These are phyloP conservation scores for Gaeumannomyces sp. DNA, from an alignment of 2,329 filamentous ascomycete genomes.

Conservation along the genomic window DNA sequence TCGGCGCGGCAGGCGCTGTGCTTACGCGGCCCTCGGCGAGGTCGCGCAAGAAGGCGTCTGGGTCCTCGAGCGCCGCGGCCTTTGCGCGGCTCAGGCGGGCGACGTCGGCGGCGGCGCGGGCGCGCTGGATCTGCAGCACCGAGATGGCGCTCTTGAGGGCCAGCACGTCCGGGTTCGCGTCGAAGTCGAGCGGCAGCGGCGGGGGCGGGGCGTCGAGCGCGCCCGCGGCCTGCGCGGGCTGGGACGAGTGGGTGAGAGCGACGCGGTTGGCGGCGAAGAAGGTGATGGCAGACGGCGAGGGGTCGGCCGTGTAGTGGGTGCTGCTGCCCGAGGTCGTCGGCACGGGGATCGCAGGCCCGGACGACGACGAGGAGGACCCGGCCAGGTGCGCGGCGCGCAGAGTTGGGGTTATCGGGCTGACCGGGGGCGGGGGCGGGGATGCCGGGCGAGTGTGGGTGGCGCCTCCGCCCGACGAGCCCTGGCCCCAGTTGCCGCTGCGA, in stretches of 20 bases:
- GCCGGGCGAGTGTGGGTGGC: not conserved
- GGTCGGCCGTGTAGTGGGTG: slow-evolving; percentile 12
- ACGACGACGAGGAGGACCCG: too few species aligned
- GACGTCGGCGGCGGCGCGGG: slow-evolving; percentile 71
- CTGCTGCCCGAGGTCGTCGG: slow-evolving; percentile 8
- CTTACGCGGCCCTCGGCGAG: slow-evolving; percentile 56
- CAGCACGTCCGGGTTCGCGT: slow-evolving; percentile 75
- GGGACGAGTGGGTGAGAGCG: slow-evolving; percentile 30
- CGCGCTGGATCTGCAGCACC: slow-evolving; percentile 78
- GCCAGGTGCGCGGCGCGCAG: slow-evolving; percentile 8
- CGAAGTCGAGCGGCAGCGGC: slow-evolving; percentile 49
- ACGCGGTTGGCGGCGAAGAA: slow-evolving; percentile 28
- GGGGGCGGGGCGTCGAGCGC: slow-evolving; percentile 34
- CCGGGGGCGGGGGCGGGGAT: slow-evolving; percentile 9
- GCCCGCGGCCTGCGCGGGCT: slow-evolving; percentile 36
- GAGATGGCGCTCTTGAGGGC: slow-evolving; percentile 81
- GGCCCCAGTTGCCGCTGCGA: not conserved
- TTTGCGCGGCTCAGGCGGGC: slow-evolving; percentile 63
- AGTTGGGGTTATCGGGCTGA: slow-evolving; percentile 10
- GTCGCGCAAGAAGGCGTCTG: slow-evolving; percentile 65
- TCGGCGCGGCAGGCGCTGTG: slow-evolving; percentile 20
- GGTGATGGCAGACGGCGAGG: slow-evolving; percentile 14
- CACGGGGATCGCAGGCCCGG: slow-evolving; percentile 8
- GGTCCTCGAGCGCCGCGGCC: slow-evolving; percentile 62
- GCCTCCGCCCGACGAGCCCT: not conserved